phyloP scores from a whole-genome alignment of 2,329 filamentous ascomycete species.

The Dactylellina sp. region DNA sequence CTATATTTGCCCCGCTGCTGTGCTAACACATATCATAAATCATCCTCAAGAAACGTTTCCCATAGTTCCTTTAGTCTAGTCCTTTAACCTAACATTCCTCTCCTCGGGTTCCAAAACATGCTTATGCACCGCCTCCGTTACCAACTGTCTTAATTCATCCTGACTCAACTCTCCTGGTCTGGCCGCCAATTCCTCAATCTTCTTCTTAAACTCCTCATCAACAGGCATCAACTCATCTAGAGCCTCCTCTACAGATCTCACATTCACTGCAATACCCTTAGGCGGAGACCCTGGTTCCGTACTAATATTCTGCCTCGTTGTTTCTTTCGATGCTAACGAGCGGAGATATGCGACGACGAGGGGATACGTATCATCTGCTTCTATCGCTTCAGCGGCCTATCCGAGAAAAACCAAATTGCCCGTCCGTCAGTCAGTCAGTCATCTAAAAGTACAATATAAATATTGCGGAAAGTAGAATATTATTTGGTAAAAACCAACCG shows the following conservation, averaged over 20 bases:
- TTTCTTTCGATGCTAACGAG: constrained; percentile 60
- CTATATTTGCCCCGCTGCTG: neutral
- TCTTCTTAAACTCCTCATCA: constrained; percentile 83
- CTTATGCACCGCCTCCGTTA: constrained; percentile 81
- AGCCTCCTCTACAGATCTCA: constrained; percentile 77
- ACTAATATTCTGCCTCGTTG: constrained; percentile 61
- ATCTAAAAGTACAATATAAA: neutral
- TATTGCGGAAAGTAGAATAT: no score
- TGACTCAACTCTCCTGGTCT: constrained; percentile 86
- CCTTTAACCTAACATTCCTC: constrained; percentile 74
- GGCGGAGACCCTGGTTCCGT: constrained; percentile 70
- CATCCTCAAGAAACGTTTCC: neutral
- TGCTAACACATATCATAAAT: neutral
- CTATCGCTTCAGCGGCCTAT: constrained; percentile 74
- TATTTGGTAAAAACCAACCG: constrained; percentile 68
- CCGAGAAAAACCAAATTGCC: neutral
- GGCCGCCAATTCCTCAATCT: constrained; percentile 88
- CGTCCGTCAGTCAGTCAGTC: constrained; percentile 13
- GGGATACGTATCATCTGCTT: constrained; percentile 80
- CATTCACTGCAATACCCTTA: constrained; percentile 78
- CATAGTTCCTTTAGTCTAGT: no score
- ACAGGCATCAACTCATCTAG: constrained; percentile 73
- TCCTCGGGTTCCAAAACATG: constrained; percentile 70
- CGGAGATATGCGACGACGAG: constrained; percentile 79
- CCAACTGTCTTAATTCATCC: constrained; percentile 78